These are phyloP conservation scores for Phellopilus nigrolimitatus DNA, from an alignment of 1,284 basidiomycete species.

Conservation along the genomic window DNA sequence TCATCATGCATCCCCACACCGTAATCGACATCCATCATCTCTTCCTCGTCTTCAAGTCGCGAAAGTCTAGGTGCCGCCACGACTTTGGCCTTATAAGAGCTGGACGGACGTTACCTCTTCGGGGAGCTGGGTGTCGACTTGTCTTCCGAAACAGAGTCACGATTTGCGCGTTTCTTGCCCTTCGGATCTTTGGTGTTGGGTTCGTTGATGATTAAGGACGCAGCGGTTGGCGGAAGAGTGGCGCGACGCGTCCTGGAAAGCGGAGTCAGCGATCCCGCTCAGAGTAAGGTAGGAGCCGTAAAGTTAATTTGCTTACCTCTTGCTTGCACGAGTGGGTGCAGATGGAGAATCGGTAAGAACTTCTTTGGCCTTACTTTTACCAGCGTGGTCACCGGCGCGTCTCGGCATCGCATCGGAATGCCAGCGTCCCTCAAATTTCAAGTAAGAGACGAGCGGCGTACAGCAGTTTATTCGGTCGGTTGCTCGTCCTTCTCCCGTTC, in stretches of 20 bases:
- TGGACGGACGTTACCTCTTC: conserved; percentile 52
- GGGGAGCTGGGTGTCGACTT: conserved; percentile 45
- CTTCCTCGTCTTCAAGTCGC: conserved; percentile 69
- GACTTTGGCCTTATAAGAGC: conserved; percentile 58
- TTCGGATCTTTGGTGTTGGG: conserved; percentile 63
- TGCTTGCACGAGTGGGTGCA: conserved; percentile 21
- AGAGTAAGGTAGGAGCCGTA: conserved; percentile 6
- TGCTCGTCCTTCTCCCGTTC: conserved; percentile 55
- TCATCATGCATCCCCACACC: conserved; percentile 47
- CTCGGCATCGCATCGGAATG: conserved; percentile 9
- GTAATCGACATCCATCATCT: conserved; percentile 68
- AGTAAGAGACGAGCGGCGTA: background rate
- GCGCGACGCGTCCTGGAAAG: conserved; percentile 51
- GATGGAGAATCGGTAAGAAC: conserved; percentile 40
- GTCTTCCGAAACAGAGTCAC: conserved; percentile 61
- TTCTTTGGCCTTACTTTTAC: conserved; percentile 65
- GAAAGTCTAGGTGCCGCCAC: conserved; percentile 44
- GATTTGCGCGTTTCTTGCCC: conserved; percentile 80
- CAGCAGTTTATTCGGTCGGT: conserved; percentile 12
- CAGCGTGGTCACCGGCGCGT: conserved; percentile 54
- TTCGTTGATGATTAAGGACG: conserved; percentile 69
- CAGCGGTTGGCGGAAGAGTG: conserved; percentile 36
- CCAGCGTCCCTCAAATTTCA: background rate
- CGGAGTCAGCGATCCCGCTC: conserved; percentile 23
- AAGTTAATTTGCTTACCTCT: conserved; percentile 20